Conservation (phyloP, 257 asterid species). For the Petrea volubilis region DNA sequence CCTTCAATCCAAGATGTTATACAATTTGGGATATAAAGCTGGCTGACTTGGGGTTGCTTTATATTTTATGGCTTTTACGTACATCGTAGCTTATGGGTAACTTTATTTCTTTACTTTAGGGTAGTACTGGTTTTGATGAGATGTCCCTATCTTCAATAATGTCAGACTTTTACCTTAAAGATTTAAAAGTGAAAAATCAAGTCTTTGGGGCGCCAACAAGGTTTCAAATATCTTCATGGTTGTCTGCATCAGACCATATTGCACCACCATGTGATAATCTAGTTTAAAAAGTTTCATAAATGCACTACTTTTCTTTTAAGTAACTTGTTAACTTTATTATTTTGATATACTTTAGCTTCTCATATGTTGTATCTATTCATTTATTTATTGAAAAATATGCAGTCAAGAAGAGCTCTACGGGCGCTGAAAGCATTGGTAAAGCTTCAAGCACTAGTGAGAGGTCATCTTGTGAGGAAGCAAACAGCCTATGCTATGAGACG, state of each 20-base stretch:
- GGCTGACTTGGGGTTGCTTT: slow-evolving; percentile 22
- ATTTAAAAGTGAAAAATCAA: slow-evolving; percentile 24
- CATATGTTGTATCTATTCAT: background rate
- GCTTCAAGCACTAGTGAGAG: slow-evolving; percentile 91
- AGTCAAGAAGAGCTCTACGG: slow-evolving; percentile 84
- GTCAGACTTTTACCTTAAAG: slow-evolving; percentile 33
- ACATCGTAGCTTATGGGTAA: slow-evolving; percentile 11
- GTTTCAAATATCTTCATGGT: slow-evolving; percentile 25
- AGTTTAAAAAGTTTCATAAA: background rate
- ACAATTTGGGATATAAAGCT: slow-evolving; percentile 27
- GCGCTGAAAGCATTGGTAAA: slow-evolving; percentile 84
- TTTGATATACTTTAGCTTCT: background rate
- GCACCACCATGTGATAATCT: background rate
- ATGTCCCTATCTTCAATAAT: slow-evolving; percentile 39
- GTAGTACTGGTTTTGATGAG: slow-evolving; percentile 27
- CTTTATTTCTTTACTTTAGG: slow-evolving; percentile 36
- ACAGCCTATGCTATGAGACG: slow-evolving; percentile 57
- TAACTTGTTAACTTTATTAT: background rate
- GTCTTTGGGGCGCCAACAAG: slow-evolving; percentile 42
- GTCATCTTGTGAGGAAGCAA: slow-evolving; percentile 71
- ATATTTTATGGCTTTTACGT: slow-evolving; percentile 21
- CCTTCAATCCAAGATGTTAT: slow-evolving; percentile 25
- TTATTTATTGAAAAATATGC: background rate
- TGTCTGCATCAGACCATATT: background rate
- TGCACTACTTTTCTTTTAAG: background rate